Evolutionary conservation across 2,329 filamentous ascomycete species (phyloP).

Genomic region (Aspergillus sp.): DNA sequence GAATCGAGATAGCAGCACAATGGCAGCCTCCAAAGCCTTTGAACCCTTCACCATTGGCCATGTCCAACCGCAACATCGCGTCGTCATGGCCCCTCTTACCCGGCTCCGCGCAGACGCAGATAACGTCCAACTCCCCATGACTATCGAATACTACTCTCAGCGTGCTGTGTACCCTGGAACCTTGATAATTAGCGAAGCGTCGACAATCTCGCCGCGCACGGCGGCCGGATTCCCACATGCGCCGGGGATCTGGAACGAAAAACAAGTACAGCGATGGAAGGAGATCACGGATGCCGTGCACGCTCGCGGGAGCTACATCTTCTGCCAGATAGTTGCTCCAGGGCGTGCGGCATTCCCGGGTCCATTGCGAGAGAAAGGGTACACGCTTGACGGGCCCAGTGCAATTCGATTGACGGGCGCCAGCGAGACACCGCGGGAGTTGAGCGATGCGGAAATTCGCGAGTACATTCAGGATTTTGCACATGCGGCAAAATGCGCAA

Average conservation of each 20-base stretch:
- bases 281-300: slow-evolving; percentile 54
- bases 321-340: slow-evolving; percentile 52
- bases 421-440: slow-evolving; percentile 20
- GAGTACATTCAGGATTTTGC: slow-evolving; percentile 32
- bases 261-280: slow-evolving; percentile 51
- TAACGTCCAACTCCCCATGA: slow-evolving; percentile 35
- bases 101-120: slow-evolving; percentile 41
- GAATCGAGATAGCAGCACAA: not conserved
- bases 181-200: slow-evolving; percentile 50
- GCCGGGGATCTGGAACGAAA: slow-evolving; percentile 48
- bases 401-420: slow-evolving; percentile 28
- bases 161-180: slow-evolving; percentile 44
- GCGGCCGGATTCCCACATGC: slow-evolving; percentile 42
- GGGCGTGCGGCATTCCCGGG: slow-evolving; percentile 43
- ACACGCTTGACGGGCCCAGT: slow-evolving; percentile 14
- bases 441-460: slow-evolving; percentile 35
- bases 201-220: slow-evolving; percentile 37
- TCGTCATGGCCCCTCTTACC: slow-evolving; percentile 50
- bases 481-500: slow-evolving; percentile 40
- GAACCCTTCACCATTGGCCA: slow-evolving; percentile 32
- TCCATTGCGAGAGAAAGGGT: not conserved
- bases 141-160: slow-evolving; percentile 46
- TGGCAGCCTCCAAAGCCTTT: not conserved
- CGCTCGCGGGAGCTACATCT: slow-evolving; percentile 50
- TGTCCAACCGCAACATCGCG: slow-evolving; percentile 30